Base-by-base conservation (phyloP, 139 green algal genomes). In the Chlorella sorokiniana region DNA sequence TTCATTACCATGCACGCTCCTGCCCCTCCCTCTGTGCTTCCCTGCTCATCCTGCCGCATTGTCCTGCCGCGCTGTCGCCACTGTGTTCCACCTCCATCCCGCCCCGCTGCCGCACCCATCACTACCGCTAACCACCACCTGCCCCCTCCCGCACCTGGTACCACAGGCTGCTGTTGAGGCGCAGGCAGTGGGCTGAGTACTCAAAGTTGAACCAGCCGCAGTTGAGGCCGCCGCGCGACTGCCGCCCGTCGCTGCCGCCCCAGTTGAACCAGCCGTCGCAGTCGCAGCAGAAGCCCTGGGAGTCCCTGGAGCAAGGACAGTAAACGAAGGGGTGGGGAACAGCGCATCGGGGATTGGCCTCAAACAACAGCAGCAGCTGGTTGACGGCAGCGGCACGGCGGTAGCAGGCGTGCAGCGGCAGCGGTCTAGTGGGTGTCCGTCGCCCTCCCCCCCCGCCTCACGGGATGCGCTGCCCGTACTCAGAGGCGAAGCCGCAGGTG, bases 251-350 rank as follows among this genome's bases (percentile, higher is more conserved):
- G 25, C 11, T 25, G 29, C 42, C 38, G 9, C 27, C 38, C 25
- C 22, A 11, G 69, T 61, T 76, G 42, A 61, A n/a, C 29, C 38
- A 27, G 42, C 56, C 82, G 77, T 67, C 83, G 85, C 94, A 97
- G 4, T 73, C 18, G 81, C 94, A 97, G 48, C 87, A 92, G 76
- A 97, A 97, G 54, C 94, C 94, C 79, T 97, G 94, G 42, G 88
- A 94, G 85, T 94, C 86, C 76, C 87, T 91, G 78, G 65, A 82
- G 25, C 16, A 29, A 16, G 40, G 22, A 67, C 11, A 64, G 31
- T 25, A 37, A 25, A 38, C 35, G 18, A 52, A 41, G 10, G 4
- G 5, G n/a, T 22, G 25, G 33, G n/a, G n/a, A n/a, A n/a, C n/a
- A n/a, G n/a, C n/a, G n/a, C n/a, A n/a, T n/a, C n/a, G n/a, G n/a